Base-by-base conservation (phyloP, 352 stramenopile genomes). In the Phytopythium helicoides region DNA sequence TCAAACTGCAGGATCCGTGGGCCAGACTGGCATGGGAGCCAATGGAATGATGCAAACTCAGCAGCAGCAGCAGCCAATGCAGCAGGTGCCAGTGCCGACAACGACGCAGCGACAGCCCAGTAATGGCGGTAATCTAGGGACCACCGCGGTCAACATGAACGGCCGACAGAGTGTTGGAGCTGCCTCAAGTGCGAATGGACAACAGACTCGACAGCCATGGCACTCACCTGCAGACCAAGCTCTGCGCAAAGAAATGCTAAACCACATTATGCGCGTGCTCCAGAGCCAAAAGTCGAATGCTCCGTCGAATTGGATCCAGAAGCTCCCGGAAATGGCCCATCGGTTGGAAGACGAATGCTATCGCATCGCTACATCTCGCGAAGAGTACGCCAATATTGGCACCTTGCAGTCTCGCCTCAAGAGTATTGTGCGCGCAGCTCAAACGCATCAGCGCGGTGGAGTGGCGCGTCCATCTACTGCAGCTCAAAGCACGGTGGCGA, bases 321-420 rank as follows among this genome's bases (percentile, higher is more conserved):
- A 98, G 60, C 76, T 99, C 18, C 96, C 96, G 0, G 92, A 99
- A 62, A 99, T 99, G 96, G 97, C 97, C 1, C 95, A 98, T 56
- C 86, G 96, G 41, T 74, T 99, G 36, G 97, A 99, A 64, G 96
- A 99, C 52, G 96, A 96, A 54, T 90, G 98, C 45, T 99, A 99
- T 58, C 85, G 84, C 5, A 91, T 91, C 64, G 72, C 96, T 66
- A 37, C 72, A 34, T 72, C 86, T 44, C 54, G 96, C 48, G 92
- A 97, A 46, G 94, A 98, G 42, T 99, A 99, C 58, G 95, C 95
- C 41, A 96, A 99, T 71, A 92, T 82, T 15, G 81, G 66, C 25
- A 99, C 96, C 16, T 63, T 99, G 16, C 98, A 99, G 60, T 85
- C 92, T 46, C 81, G 97, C 6, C 70, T 99, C 54, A 97, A 98